Conservation (phyloP, 1,139 yeast genomes). For the Arxiozyma heterogenica region DNA sequence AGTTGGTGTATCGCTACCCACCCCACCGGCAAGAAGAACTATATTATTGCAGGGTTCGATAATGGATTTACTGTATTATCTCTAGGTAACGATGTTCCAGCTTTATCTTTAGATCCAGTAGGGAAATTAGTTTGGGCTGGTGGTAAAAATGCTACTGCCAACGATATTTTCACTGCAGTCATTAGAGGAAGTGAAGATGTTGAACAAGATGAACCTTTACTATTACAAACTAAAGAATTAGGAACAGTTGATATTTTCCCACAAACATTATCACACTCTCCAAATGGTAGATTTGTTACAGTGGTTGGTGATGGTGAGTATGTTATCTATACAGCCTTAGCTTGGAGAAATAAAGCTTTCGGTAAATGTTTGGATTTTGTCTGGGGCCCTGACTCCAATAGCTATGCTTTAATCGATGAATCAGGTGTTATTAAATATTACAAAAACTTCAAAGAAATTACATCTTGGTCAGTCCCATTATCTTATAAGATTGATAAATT, state of each 20-base stretch:
- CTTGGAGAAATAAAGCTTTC: slow-evolving; percentile 94
- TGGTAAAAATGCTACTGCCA: slow-evolving; percentile 51
- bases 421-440: slow-evolving; percentile 57
- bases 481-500: slow-evolving; percentile 71
- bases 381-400: slow-evolving; percentile 88
- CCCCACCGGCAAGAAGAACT: slow-evolving; percentile 49
- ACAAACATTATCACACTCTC: slow-evolving; percentile 77
- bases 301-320: slow-evolving; percentile 98
- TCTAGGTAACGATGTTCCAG: slow-evolving; percentile 90
- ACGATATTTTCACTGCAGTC: slow-evolving; percentile 74
- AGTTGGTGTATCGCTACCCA: slow-evolving; percentile 91
- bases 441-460: slow-evolving; percentile 77
- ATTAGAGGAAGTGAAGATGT: slow-evolving; percentile 61
- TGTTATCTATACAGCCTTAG: slow-evolving; percentile 89
- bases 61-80: slow-evolving; percentile 83
- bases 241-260: slow-evolving; percentile 93
- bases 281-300: slow-evolving; percentile 94
- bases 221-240: slow-evolving; percentile 74
- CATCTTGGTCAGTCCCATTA: slow-evolving; percentile 53
- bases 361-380: slow-evolving; percentile 87
- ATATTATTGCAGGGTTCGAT: slow-evolving; percentile 88
- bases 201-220: slow-evolving; percentile 73
- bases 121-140: slow-evolving; percentile 83
- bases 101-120: slow-evolving; percentile 83
- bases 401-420: slow-evolving; percentile 75